Percentiles rank a stretch among this genome's conserved stretches.
Evolutionary conservation across 2,329 filamentous ascomycete species (phyloP).

Genomic region (Beauveria sp.): DNA sequence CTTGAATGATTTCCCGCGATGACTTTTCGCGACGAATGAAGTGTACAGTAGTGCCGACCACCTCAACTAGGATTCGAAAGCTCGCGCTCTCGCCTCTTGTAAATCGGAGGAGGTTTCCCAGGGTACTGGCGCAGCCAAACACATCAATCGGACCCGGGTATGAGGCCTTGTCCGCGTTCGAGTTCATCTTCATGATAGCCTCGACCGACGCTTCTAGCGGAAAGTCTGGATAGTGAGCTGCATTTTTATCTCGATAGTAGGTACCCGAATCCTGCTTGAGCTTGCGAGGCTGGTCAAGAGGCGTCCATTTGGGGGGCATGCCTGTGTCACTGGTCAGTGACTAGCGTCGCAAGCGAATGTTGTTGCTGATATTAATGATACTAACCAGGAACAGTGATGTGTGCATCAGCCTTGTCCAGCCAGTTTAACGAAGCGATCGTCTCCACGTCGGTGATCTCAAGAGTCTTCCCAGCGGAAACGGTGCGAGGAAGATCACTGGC

Average conservation of each 20-base stretch:
- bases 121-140: constrained; percentile 51
- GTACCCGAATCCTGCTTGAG: constrained; percentile 37
- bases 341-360: constrained; percentile 14
- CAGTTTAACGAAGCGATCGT: constrained; percentile 30
- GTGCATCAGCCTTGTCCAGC: constrained; percentile 20
- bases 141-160: constrained; percentile 36
- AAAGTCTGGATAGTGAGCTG: constrained; percentile 39
- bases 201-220: constrained; percentile 43
- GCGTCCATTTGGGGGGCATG: constrained; percentile 44
- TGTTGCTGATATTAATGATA: constrained; percentile 2
- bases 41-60: constrained; percentile 49
- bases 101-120: constrained; percentile 55
- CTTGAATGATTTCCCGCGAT: constrained; percentile 46
- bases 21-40: constrained; percentile 55
- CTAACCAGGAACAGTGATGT: constrained; percentile 27
- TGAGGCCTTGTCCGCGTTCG: neutral
- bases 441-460: neutral
- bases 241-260: constrained; percentile 48
- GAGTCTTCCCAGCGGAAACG: neutral
- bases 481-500: neutral
- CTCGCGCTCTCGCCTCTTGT: constrained; percentile 32
- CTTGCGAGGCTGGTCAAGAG: constrained; percentile 23
- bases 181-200: constrained; percentile 24
- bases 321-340: constrained; percentile 25
- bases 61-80: constrained; percentile 53